Conservation (phyloP, 805 yeast species). For the Candida alai region DNA sequence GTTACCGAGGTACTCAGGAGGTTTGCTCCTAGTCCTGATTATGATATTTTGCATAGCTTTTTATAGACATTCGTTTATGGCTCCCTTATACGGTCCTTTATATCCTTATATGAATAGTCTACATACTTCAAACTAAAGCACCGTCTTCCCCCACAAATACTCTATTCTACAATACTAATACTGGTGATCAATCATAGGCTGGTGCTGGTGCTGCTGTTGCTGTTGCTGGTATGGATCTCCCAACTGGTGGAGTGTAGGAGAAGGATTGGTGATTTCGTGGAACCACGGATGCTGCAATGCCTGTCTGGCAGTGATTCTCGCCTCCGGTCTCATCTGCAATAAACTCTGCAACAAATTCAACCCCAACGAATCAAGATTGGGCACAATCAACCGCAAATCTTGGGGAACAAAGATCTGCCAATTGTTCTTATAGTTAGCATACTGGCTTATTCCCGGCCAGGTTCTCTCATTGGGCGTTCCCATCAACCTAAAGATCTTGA, state of each 20-base stretch:
- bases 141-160: too few species aligned
- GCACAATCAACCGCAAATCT: constrained; percentile 67
- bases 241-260: constrained; percentile 26
- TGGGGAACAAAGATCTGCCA: constrained; percentile 88
- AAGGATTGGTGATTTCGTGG: constrained; percentile 57
- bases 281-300: constrained; percentile 77
- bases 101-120: too few species aligned
- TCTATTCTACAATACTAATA: constrained; percentile 1
- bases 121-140: too few species aligned
- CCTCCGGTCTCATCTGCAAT: constrained; percentile 60
- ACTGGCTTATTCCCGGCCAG: constrained; percentile 94
- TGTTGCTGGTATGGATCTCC: constrained; percentile 18
- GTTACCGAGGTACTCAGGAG: constrained; percentile 6
- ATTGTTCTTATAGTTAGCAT: constrained; percentile 81
- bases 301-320: constrained; percentile 57
- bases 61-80: neutral
- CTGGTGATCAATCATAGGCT: constrained; percentile 9
- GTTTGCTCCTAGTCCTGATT: constrained; percentile 8
- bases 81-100: too few species aligned
- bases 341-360: constrained; percentile 59
- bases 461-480: constrained; percentile 95
- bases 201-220: constrained; percentile 15
- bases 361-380: constrained; percentile 67
- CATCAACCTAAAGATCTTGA: constrained; percentile 86
- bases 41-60: constrained; percentile 7